These are phyloP conservation scores for Quillaja saponaria DNA, from an alignment of 306 rosid species.

Conservation along the genomic window DNA sequence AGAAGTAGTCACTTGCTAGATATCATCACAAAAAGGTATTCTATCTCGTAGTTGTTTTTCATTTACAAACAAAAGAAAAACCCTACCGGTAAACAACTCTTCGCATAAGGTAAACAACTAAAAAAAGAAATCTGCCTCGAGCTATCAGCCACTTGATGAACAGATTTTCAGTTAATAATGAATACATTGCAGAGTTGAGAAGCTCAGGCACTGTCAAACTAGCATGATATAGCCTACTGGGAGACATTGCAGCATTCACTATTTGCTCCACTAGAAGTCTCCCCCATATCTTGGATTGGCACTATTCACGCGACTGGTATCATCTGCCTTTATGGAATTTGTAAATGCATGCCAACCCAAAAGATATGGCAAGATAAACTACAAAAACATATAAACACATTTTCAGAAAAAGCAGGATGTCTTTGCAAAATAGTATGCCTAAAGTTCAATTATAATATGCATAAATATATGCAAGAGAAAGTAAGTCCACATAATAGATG, in stretches of 20 bases:
- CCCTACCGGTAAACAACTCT: too few species aligned
- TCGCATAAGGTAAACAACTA: too few species aligned
- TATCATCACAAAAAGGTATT: too few species aligned
- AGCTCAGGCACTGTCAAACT: not conserved
- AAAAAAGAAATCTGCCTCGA: too few species aligned
- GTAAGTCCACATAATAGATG: not conserved
- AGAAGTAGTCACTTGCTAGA: too few species aligned
- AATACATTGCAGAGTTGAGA: not conserved
- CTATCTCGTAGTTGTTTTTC: too few species aligned
- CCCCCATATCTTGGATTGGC: slow-evolving; percentile 66
- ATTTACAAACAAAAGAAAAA: too few species aligned
- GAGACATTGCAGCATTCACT: slow-evolving; percentile 21
- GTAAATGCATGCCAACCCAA: slow-evolving; percentile 88
- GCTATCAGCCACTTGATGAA: too few species aligned
- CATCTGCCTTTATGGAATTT: slow-evolving; percentile 65
- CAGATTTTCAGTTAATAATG: too few species aligned
- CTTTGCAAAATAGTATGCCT: not conserved
- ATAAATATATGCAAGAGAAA: slow-evolving; percentile 1
- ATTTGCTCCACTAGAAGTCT: slow-evolving; percentile 83
- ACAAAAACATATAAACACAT: slow-evolving; percentile 29
- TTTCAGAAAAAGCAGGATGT: slow-evolving; percentile 2
- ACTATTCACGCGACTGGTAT: slow-evolving; percentile 40
- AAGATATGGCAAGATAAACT: slow-evolving; percentile 81
- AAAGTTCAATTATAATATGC: not conserved
- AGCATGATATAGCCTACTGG: not conserved